Percentiles rank a stretch among this genome's conserved stretches.
These are phyloP conservation scores for Bacterosira constricta DNA, from an alignment of 108 stramenopile species.

Conservation along the genomic window DNA sequence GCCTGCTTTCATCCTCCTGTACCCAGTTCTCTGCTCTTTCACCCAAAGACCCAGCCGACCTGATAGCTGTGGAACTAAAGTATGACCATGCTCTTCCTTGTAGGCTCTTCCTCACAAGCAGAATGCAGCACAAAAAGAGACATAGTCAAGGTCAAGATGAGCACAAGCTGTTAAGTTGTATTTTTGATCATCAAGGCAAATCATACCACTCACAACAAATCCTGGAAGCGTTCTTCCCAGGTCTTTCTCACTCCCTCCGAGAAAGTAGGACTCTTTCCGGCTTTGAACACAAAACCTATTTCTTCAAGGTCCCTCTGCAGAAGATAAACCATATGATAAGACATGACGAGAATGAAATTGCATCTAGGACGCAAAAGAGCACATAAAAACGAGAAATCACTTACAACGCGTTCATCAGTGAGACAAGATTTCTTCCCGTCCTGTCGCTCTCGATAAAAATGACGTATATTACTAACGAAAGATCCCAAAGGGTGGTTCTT, in stretches of 20 bases:
- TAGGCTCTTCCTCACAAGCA: too few relatives aligned
- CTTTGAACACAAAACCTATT: neutral
- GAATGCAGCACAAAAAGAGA: too few relatives aligned
- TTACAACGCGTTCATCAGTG: neutral
- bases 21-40: slow-evolving; percentile 42
- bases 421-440: neutral
- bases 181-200: too few relatives aligned
- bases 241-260: neutral
- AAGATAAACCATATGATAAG: neutral
- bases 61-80: slow-evolving; percentile 53
- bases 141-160: too few relatives aligned
- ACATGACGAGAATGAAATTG: neutral
- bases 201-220: too few relatives aligned
- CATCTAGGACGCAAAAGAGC: too few relatives aligned
- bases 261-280: neutral
- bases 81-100: slow-evolving; percentile 56
- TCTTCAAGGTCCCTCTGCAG: neutral
- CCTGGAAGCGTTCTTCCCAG: slow-evolving; percentile 5
- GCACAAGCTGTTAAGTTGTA: too few relatives aligned
- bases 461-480: neutral
- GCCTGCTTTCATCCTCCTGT: slow-evolving; percentile 50
- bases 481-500: neutral
- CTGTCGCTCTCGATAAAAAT: neutral
- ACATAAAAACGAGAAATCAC: too few relatives aligned
- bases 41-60: slow-evolving; percentile 54